Conservation (phyloP, 2,329 filamentous ascomycete genomes). For the Nemania sp. region DNA sequence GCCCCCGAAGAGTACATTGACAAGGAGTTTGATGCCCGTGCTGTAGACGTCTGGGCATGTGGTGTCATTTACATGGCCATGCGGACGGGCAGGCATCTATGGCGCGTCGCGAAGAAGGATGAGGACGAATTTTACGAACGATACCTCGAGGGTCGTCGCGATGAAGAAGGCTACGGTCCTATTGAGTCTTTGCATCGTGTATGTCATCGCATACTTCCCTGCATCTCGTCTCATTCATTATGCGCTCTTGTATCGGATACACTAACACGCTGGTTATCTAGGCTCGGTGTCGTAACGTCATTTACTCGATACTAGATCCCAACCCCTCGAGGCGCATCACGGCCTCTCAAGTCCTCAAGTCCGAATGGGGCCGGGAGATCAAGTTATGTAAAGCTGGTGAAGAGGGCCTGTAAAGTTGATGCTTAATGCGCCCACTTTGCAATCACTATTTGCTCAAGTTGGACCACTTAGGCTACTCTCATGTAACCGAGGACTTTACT, state of each 20-base stretch:
- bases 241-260: slow-evolving; percentile 21
- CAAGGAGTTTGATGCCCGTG: slow-evolving; percentile 94
- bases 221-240: neutral
- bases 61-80: slow-evolving; percentile 99
- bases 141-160: slow-evolving; percentile 91
- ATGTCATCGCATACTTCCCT: slow-evolving; percentile 58
- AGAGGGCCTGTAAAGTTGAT: slow-evolving; percentile 78
- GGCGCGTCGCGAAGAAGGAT: slow-evolving; percentile 96
- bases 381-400: slow-evolving; percentile 96
- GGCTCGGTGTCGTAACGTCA: slow-evolving; percentile 98
- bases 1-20: slow-evolving; percentile 96
- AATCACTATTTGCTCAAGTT: slow-evolving; percentile 25
- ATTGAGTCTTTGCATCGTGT: slow-evolving; percentile 96
- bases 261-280: slow-evolving; percentile 56
- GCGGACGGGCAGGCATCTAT: slow-evolving; percentile 94
- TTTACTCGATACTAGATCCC: slow-evolving; percentile 97
- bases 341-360: slow-evolving; percentile 95
- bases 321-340: slow-evolving; percentile 93
- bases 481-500: slow-evolving; percentile 8
- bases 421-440: slow-evolving; percentile 25
- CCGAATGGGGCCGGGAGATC: slow-evolving; percentile 98
- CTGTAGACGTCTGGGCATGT: slow-evolving; percentile 98
- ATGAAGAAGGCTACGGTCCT: slow-evolving; percentile 94
- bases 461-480: slow-evolving; percentile 7
- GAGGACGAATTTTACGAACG: slow-evolving; percentile 97